phyloP scores from a whole-genome alignment of 2,329 filamentous ascomycete genomes.

The Apiospora aurea region DNA sequence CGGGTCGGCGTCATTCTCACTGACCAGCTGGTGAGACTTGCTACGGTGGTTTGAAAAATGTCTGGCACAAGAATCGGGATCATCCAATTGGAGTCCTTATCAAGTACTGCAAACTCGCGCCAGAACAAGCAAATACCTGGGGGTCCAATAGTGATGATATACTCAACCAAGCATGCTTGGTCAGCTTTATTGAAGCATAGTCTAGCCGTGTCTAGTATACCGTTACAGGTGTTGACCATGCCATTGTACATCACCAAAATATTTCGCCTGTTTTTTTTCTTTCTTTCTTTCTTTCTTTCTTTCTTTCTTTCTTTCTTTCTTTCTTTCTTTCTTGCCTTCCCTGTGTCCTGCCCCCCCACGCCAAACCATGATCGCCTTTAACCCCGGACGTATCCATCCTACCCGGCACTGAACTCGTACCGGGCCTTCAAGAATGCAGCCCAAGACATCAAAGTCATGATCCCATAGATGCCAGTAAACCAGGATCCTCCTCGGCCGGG shows the following conservation, averaged over 20 bases:
- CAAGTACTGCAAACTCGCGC: too few relatives aligned
- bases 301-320: slow-evolving; percentile 21
- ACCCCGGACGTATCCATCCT: background rate
- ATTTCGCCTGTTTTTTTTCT: slow-evolving; percentile 26
- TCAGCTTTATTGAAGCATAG: slow-evolving; percentile 22
- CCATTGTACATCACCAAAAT: slow-evolving; percentile 27
- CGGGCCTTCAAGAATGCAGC: background rate
- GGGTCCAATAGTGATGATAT: slow-evolving; percentile 14
- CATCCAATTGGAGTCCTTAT: too few relatives aligned
- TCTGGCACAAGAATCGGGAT: too few relatives aligned
- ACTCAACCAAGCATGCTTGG: slow-evolving; percentile 15
- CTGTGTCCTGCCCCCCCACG: too few relatives aligned
- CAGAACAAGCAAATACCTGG: background rate
- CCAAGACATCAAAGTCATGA: slow-evolving; percentile 14
- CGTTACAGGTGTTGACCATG: slow-evolving; percentile 22
- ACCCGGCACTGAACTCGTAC: background rate
- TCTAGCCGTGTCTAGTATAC: slow-evolving; percentile 17
- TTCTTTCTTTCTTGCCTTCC: slow-evolving; percentile 19
- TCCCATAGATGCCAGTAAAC: slow-evolving; percentile 22
- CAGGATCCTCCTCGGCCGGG: background rate
- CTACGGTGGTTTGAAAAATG: too few relatives aligned
- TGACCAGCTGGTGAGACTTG: too few relatives aligned
- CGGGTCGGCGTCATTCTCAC: too few relatives aligned
- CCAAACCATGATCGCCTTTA: slow-evolving; percentile 22
- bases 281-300: slow-evolving; percentile 22